Conservation (phyloP, 345 rosid genomes). For the Brassica nigra region DNA sequence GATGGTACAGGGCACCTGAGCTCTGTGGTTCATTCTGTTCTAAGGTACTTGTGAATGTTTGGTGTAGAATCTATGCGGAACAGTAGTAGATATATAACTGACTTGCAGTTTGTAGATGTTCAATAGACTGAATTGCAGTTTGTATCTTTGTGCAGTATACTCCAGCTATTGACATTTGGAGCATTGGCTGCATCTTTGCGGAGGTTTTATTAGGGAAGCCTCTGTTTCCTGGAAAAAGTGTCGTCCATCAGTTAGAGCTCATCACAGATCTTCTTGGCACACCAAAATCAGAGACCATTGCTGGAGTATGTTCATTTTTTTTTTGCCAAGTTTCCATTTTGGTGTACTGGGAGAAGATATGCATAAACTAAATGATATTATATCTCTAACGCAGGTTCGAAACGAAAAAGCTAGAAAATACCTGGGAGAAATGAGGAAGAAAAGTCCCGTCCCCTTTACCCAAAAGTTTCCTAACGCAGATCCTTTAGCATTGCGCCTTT, state of each 20-base stretch:
- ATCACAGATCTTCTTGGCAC: background rate
- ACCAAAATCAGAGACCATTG: background rate
- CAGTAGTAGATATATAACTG: background rate
- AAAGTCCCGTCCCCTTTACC: constrained; percentile 47
- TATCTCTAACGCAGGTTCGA: background rate
- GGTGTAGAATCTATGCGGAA: background rate
- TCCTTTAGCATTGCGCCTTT: constrained; percentile 69
- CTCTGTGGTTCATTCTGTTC: background rate
- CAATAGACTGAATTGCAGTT: background rate
- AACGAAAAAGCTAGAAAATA: background rate
- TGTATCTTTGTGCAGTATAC: background rate
- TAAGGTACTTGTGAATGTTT: background rate
- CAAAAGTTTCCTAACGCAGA: constrained; percentile 88
- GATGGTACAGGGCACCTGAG: background rate
- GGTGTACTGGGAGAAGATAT: background rate
- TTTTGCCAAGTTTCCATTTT: background rate
- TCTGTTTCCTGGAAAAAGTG: background rate
- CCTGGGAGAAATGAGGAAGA: background rate
- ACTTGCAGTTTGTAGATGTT: background rate
- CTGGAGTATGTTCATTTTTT: background rate
- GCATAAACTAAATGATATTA: background rate
- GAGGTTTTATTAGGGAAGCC: background rate
- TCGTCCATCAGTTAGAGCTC: background rate
- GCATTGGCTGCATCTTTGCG: background rate
- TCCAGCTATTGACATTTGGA: background rate